Evolutionary conservation across 2,329 filamentous ascomycete genomes (phyloP), one percentile per base, ranked within the genome.

Genomic region (Cladorrhinum sp.): DNA sequence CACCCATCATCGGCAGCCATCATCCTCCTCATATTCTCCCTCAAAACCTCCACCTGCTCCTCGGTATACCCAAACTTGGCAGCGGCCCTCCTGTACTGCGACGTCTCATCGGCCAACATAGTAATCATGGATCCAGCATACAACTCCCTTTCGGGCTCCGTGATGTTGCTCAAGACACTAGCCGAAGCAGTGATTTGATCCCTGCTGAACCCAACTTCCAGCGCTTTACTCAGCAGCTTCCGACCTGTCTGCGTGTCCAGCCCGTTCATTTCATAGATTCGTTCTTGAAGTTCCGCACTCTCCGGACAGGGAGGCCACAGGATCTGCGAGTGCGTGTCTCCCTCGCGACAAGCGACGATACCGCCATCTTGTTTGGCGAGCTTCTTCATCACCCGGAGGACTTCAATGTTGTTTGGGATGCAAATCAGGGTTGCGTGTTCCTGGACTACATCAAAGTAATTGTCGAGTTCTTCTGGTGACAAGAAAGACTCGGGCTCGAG

Each of bases 201-300:
- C n/a, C 54, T 41, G 1, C 25, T 9, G 38, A 61, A 57, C 6
- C 59, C 59, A 18, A 61, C 59, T 10, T 57, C 59, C 49, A 61
- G n/a, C 3, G 59, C 59, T 29, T 61, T 61, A 36, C 27, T 57
- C 13, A 61, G 23, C 2, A 61, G 50, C 50, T 61, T 61, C 20
- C 59, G 18, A 16, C 59, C 59, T 2, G 59, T 57, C 49, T 61
- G 59, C 16, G 59, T 61, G 55, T 61, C 59, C 10, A 61, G 38
- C n/a, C 59, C 59, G 27, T 61, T 61, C 54, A 57, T 57, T 38
- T 57, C 13, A 50, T 61, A 61, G n/a, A 61, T 61, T 2, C 59
- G 49, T 38, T 57, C 59, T 22, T 61, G 59, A 0, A 61, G 55
- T 27, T 61, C 59, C 0, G 59, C 59, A 49, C 59, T 59, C 12